These are phyloP conservation scores for Arthrobotrys entomopaga DNA, from an alignment of 2,329 filamentous ascomycete genomes.

Conservation along the genomic window DNA sequence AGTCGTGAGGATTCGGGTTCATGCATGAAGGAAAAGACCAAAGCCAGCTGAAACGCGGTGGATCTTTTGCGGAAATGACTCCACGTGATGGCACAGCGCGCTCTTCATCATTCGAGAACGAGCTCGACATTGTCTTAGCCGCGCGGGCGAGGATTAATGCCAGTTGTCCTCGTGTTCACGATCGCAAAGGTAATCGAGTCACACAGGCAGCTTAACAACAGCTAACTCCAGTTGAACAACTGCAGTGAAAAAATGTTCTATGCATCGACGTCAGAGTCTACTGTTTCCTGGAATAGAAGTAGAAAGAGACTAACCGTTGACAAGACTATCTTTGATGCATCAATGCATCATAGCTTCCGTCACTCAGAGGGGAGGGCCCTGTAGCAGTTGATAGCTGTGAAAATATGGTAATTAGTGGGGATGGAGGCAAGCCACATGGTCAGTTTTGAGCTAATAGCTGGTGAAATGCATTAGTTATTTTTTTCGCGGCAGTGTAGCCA, in stretches of 20 bases:
- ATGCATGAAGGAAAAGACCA: conserved; percentile 29
- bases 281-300: conserved; percentile 24
- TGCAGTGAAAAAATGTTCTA: neutral
- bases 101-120: conserved; percentile 7
- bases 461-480: neutral
- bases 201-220: conserved; percentile 9
- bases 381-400: neutral
- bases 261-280: conserved; percentile 12
- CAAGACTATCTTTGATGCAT: conserved; percentile 15
- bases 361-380: neutral
- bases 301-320: conserved; percentile 15
- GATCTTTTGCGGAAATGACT: conserved; percentile 15
- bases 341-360: conserved; percentile 16
- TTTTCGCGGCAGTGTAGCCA: conserved; percentile 9
- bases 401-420: neutral
- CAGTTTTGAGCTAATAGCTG: neutral
- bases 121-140: conserved; percentile 43
- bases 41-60: conserved; percentile 47
- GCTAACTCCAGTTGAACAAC: neutral
- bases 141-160: conserved; percentile 31
- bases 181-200: conserved; percentile 25
- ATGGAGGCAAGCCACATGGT: conserved; percentile 32
- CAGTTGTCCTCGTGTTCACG: conserved; percentile 47
- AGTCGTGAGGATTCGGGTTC: conserved; percentile 1
- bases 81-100: conserved; percentile 43